These are phyloP conservation scores for Fraxinus paxiana DNA, from an alignment of 305 asterid species.

Conservation along the genomic window DNA sequence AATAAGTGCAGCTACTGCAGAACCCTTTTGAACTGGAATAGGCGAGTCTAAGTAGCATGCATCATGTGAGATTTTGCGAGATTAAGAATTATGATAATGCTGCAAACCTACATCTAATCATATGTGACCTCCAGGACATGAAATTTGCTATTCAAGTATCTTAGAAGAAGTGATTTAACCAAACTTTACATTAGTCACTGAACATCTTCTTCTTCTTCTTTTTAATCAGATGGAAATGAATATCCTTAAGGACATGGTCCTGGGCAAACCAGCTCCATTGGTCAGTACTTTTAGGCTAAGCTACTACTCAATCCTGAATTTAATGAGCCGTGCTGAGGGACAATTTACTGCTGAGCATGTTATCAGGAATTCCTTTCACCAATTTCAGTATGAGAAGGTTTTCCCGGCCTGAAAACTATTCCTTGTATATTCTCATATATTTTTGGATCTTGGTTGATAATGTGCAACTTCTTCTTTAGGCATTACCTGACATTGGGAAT, in stretches of 20 bases:
- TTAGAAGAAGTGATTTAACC: slow-evolving; percentile 2
- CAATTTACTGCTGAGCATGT: slow-evolving; percentile 99
- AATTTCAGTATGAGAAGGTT: slow-evolving; percentile 98
- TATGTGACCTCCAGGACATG: slow-evolving; percentile 8
- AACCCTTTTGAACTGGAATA: background rate
- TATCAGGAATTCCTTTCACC: slow-evolving; percentile 86
- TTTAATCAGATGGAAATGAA: slow-evolving; percentile 86
- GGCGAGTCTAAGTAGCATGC: slow-evolving; percentile 7
- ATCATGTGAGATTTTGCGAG: background rate
- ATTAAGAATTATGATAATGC: slow-evolving; percentile 1
- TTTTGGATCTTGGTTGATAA: slow-evolving; percentile 27
- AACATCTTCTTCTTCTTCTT: background rate
- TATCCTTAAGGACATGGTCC: slow-evolving; percentile 87
- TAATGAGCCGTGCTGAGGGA: slow-evolving; percentile 98
- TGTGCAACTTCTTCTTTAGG: slow-evolving; percentile 40
- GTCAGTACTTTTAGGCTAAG: slow-evolving; percentile 96
- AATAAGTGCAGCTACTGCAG: slow-evolving; percentile 7
- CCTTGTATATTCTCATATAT: slow-evolving; percentile 8
- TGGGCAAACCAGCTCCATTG: slow-evolving; percentile 95
- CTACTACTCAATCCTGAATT: slow-evolving; percentile 86
- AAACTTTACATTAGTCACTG: background rate
- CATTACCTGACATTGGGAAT: slow-evolving; percentile 84
- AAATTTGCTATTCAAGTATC: slow-evolving; percentile 5
- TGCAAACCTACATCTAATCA: background rate
- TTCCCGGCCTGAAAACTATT: slow-evolving; percentile 23